A percentile compares a stretch with the other conserved stretches of the same genome.
Evolutionary conservation across 371 early-diverging fungal genomes (phyloP).

Genomic region (Zychaea mexicana): DNA sequence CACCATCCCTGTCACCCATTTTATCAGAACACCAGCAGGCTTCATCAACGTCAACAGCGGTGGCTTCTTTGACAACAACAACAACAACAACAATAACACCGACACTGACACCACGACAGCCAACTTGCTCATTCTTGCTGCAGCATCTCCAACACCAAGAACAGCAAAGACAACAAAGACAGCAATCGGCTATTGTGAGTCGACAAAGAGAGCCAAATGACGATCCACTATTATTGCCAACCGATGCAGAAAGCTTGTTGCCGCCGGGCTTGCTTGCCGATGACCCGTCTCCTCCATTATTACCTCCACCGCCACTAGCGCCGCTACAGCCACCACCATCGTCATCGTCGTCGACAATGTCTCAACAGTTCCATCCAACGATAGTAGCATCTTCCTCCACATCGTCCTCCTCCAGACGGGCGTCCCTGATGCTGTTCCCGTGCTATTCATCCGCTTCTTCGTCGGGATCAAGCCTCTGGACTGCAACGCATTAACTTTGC

Average conservation of each 20-base stretch:
- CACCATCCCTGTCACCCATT: neutral
- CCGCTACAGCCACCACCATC: neutral
- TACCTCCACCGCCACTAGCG: neutral
- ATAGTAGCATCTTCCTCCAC: neutral
- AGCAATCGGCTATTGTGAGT: neutral
- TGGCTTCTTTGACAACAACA: too few species aligned
- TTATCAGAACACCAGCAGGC: neutral
- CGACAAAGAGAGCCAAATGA: neutral
- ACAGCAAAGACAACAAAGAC: conserved; percentile 1
- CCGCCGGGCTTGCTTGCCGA: conserved; percentile 36
- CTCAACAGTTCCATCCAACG: neutral
- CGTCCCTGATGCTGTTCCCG: neutral
- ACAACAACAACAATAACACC: neutral
- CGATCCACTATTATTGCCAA: conserved; percentile 24
- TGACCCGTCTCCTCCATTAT: conserved; percentile 12
- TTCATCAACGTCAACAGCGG: neutral
- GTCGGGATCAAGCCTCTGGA: conserved; percentile 3
- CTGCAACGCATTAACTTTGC: neutral
- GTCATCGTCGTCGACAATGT: neutral
- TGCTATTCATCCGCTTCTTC: conserved; percentile 4
- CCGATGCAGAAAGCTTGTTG: conserved; percentile 36
- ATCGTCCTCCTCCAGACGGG: neutral
- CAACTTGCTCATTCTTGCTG: neutral
- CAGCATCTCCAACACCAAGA: neutral
- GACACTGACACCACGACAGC: neutral